phyloP scores from a whole-genome alignment of 108 stramenopile genomes.

The Tribonema minus region DNA sequence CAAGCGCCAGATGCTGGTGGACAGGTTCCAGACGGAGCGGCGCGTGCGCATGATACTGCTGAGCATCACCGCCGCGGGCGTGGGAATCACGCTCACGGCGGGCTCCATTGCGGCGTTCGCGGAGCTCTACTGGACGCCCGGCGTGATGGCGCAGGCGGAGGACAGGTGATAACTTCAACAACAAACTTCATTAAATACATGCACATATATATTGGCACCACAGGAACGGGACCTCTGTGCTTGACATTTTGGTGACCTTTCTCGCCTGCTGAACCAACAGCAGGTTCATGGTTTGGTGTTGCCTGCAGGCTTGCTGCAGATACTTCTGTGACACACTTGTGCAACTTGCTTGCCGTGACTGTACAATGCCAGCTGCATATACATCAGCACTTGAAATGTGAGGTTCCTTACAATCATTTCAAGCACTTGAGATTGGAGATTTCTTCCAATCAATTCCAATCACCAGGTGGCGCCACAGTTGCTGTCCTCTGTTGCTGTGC shows the following conservation, averaged over 20 bases:
- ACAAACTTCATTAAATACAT: no score
- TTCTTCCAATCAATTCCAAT: no score
- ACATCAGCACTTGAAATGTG: no score
- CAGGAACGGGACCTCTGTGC: constrained; percentile 66
- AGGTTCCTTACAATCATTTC: no score
- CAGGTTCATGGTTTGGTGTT: neutral
- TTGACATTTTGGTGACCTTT: neutral
- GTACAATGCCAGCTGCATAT: no score
- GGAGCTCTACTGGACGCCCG: constrained; percentile 97
- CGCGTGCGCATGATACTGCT: constrained; percentile 72
- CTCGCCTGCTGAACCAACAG: neutral
- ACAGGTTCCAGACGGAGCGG: constrained; percentile 77
- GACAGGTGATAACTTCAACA: no score
- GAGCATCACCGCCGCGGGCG: constrained; percentile 94
- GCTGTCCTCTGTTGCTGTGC: no score
- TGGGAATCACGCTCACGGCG: constrained; percentile 94
- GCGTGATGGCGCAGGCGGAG: constrained; percentile 92
- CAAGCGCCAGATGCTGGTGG: constrained; percentile 76
- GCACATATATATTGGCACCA: no score
- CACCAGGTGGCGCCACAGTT: no score
- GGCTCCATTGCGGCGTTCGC: constrained; percentile 87
- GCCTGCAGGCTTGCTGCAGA: neutral
- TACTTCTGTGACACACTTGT: neutral
- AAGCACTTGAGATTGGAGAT: no score
- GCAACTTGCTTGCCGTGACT: neutral